Conservation (phyloP, 805 yeast genomes). For the Yarrowia phangngaensis region DNA sequence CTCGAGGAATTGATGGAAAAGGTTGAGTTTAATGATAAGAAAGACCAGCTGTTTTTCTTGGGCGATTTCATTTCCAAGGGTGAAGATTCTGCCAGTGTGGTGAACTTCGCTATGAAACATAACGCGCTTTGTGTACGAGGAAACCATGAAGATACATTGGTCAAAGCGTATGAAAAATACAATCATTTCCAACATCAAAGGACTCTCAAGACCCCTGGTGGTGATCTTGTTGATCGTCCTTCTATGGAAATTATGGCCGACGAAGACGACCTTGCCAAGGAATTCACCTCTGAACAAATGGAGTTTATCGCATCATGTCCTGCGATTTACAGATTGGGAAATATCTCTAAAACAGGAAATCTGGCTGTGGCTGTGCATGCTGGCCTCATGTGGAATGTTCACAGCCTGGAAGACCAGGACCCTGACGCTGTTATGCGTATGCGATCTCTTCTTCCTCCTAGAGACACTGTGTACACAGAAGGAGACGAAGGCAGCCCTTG, state of each 20-base stretch:
- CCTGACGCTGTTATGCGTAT: constrained; percentile 64
- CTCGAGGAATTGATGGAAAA: constrained; percentile 52
- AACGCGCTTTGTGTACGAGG: constrained; percentile 75
- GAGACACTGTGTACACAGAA: constrained; percentile 56
- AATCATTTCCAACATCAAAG: constrained; percentile 40
- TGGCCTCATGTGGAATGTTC: constrained; percentile 67
- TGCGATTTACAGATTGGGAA: constrained; percentile 58
- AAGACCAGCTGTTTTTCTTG: constrained; percentile 61
- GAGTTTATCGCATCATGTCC: constrained; percentile 60
- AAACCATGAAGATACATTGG: constrained; percentile 75
- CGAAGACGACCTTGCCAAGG: constrained; percentile 46
- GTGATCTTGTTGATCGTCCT: constrained; percentile 11
- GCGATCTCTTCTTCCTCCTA: constrained; percentile 63
- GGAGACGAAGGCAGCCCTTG: constrained; percentile 48
- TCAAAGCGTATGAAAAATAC: constrained; percentile 59
- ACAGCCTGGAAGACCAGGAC: constrained; percentile 51
- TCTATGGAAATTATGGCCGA: constrained; percentile 27
- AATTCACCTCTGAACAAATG: constrained; percentile 57
- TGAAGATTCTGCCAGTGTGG: constrained; percentile 62
- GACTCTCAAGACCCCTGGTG: constrained; percentile 29
- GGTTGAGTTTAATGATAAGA: constrained; percentile 40
- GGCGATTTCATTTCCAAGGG: constrained; percentile 91
- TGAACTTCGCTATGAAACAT: constrained; percentile 59
- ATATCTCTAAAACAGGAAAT: constrained; percentile 43
- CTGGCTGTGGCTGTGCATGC: constrained; percentile 72